Base-by-base conservation (phyloP, 306 rosid genomes). In the Dryas drummondii region DNA sequence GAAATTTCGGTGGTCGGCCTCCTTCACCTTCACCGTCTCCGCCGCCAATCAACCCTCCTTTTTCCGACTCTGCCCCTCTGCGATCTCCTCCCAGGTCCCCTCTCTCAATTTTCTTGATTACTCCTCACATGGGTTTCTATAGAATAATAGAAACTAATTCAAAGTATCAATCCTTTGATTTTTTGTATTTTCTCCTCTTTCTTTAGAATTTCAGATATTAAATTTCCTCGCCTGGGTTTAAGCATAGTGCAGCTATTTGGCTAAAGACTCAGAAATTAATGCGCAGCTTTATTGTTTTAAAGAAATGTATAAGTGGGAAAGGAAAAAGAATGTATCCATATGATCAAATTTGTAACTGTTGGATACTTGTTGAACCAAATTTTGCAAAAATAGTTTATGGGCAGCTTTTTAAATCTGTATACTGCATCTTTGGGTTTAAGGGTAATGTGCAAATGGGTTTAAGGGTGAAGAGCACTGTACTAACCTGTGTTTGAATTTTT, bases 1-100 rank as follows among this genome's bases (percentile, higher is more conserved):
- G 92, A 60, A 72, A 77, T 71, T 56, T 57, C 52, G 48, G 62
- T 53, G 41, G 66, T 70, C 84, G 77, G 19, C 81, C 79, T n/a
- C 50, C 84, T 15, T 76, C 87, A 9, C 70, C 84, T 52, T 48
- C 78, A 17, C 82, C 80, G 22, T 48, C 78, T 27, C 85, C 80
- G 22, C 44, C 76, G 7, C 53, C 62, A 9, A 14, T 47, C 26
- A 37, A 63, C 64, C 73, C 81, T 59, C 50, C 76, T 13, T 87
- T 58, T 44, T 41, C 56, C 7, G 11, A 12, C 62, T 4, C 68
- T 72, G 27, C 63, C 1, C 65, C 72, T 7, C 58, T 42, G 4
- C 54, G 50, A 3, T 59, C 75, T 44, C 59, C 58, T 17, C 15
- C 56, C 44, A 51, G 75, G 64, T 79, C 15, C 16, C 11, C 9